Percentiles rank a stretch among this genome's conserved stretches.
phyloP scores from a whole-genome alignment of 2,329 filamentous ascomycete genomes.

The Penicillium sp. region DNA sequence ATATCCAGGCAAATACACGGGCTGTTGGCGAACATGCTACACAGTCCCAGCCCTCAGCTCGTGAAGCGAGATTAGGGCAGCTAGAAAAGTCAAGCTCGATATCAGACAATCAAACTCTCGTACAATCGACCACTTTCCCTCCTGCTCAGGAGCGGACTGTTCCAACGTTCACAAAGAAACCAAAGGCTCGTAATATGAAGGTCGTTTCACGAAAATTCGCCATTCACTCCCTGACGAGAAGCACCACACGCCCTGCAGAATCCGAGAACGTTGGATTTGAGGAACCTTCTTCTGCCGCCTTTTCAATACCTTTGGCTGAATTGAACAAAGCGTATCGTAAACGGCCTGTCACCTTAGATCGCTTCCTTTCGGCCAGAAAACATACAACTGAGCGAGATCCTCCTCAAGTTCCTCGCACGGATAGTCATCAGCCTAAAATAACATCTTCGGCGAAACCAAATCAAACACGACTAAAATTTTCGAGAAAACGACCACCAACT shows the following conservation, averaged over 20 bases:
- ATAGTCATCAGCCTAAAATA: background rate
- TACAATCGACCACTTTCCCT: background rate
- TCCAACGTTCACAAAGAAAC: constrained; percentile 4
- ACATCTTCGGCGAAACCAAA: background rate
- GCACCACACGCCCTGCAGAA: constrained; percentile 33
- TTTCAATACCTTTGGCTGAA: constrained; percentile 31
- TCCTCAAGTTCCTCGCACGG: background rate
- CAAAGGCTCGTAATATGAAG: constrained; percentile 24
- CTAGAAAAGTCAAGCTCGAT: background rate
- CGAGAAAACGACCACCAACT: constrained; percentile 23
- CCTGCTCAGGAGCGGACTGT: background rate
- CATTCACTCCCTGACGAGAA: constrained; percentile 34
- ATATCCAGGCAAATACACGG: constrained; percentile 19
- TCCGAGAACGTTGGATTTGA: constrained; percentile 16
- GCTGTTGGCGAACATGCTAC: background rate
- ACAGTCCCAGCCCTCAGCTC: background rate
- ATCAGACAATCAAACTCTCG: constrained; percentile 8
- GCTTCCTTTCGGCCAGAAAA: constrained; percentile 28
- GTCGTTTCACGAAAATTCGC: constrained; percentile 30
- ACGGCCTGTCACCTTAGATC: constrained; percentile 30
- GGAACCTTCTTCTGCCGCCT: constrained; percentile 21
- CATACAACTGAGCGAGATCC: constrained; percentile 1
- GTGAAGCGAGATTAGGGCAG: background rate
- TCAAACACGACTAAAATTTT: constrained; percentile 1
- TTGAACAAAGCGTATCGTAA: constrained; percentile 28